Evolutionary conservation across 2,329 filamentous ascomycete genomes (phyloP).

Genomic region (Fusarium chlamydosporum): DNA sequence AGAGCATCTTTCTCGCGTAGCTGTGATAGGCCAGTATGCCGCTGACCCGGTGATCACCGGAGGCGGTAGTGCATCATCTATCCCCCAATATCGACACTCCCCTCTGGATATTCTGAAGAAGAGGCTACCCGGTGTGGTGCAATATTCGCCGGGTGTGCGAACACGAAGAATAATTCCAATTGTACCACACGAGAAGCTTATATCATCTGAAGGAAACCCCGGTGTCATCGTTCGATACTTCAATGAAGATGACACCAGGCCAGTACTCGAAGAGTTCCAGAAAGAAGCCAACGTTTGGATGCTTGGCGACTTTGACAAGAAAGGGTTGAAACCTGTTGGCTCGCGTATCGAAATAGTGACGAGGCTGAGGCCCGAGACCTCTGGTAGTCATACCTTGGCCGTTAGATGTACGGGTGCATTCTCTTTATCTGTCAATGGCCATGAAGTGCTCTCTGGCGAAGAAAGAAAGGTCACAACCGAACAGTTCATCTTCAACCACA

Average conservation of each 20-base stretch:
- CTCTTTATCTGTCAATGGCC: constrained; percentile 10
- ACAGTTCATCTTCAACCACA: constrained; percentile 35
- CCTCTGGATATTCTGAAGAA: constrained; percentile 16
- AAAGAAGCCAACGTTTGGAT: constrained; percentile 26
- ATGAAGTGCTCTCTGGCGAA: constrained; percentile 17
- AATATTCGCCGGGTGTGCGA: constrained; percentile 28
- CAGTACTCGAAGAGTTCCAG: constrained; percentile 15
- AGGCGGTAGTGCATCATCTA: constrained; percentile 36
- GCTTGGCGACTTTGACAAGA: constrained; percentile 22
- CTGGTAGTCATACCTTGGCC: constrained; percentile 28
- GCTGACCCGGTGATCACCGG: constrained; percentile 25
- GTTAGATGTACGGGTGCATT: constrained; percentile 28
- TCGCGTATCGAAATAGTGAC: constrained; percentile 27
- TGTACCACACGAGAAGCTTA: constrained; percentile 6
- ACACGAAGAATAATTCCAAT: constrained; percentile 32
- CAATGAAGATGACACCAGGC: constrained; percentile 2
- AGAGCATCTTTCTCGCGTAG: constrained; percentile 6
- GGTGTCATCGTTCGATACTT: constrained; percentile 26
- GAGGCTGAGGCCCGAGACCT: constrained; percentile 19
- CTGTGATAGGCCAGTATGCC: constrained; percentile 33
- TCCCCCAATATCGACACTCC: constrained; percentile 32
- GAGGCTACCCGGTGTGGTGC: constrained; percentile 3
- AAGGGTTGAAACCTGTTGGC: background rate
- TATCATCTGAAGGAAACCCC: background rate
- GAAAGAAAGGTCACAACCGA: constrained; percentile 24